Base-by-base conservation (phyloP, 2,329 filamentous ascomycete genomes). In the Aspergillus amoenus region DNA sequence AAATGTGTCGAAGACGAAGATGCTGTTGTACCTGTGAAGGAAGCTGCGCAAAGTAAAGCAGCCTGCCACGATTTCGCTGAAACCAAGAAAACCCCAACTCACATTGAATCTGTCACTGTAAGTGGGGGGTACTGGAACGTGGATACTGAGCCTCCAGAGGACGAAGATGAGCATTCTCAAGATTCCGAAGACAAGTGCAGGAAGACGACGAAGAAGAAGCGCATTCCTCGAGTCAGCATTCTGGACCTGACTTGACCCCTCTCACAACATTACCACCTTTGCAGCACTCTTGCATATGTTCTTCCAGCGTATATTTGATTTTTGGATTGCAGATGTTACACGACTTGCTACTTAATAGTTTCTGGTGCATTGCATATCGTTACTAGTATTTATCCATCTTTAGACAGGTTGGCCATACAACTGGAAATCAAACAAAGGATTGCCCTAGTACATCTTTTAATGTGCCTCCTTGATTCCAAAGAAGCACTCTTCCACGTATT, bases 201-300 rank as follows among this genome's bases (percentile, higher is more conserved):
- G 18, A 43, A 52, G 58, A 43, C 44, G 27, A 30, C 27, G 27
- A 65, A 67, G 32, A 70, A 68, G 57, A 72, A 74, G 57, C 61
- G 68, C 12, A 58, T 73, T 22, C 48, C 67, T 22, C 70, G 72
- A 32, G 71, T 73, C 17, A 73, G 72, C 61, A 65, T 74, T 32
- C 15, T 74, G 46, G 71, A 74, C 57, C 58, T 74, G 60, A 67
- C 49, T 9, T 59, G 45, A 59, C 22, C 27, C 24, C 12, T 5
- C 15, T 27, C 12, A 15, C 30, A 18, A n/a, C n/a, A 30, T 30
- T 45, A 13, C 9, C 24, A 18, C 15, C 12, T 13, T 7, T 32
- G n/a, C 17, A n/a, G 22, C 17, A 18, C 8, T 27, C 22, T 27
- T 46, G 45, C 45, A 22, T 22, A 47, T 47, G 12, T 47, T 47